Evolutionary conservation across 441 rosid genomes (phyloP).

Genomic region (Croton setiger): DNA sequence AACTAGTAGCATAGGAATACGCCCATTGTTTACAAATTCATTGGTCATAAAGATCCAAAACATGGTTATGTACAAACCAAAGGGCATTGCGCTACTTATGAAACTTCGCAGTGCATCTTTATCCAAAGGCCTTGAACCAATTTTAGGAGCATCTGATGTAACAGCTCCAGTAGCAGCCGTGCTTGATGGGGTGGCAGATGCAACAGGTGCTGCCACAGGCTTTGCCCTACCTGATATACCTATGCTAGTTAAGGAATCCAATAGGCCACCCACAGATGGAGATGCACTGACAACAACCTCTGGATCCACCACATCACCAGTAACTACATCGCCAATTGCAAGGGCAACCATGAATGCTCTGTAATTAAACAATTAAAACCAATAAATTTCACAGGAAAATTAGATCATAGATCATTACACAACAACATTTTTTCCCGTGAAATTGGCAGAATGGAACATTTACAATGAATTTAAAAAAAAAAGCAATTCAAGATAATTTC

Average conservation of each 20-base stretch:
- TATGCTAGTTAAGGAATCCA: constrained; percentile 90
- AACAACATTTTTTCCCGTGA: not conserved
- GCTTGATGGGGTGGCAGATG: constrained; percentile 58
- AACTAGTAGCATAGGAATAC: constrained; percentile 11
- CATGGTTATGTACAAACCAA: constrained; percentile 60
- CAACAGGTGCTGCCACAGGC: constrained; percentile 76
- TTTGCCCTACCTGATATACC: constrained; percentile 82
- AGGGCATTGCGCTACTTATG: constrained; percentile 79
- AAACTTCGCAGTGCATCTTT: constrained; percentile 75
- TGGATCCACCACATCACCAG: constrained; percentile 78
- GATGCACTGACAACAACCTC: constrained; percentile 73
- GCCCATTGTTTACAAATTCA: constrained; percentile 18
- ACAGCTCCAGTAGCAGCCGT: constrained; percentile 46
- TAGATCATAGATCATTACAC: not conserved
- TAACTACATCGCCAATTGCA: constrained; percentile 72
- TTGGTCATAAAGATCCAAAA: constrained; percentile 22
- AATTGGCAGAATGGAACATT: not conserved
- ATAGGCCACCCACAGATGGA: constrained; percentile 89
- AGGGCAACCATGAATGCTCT: constrained; percentile 93
- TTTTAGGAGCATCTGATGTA: constrained; percentile 64
- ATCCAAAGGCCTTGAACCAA: constrained; percentile 71
- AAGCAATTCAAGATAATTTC: not conserved
- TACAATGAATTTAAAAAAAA: not conserved
- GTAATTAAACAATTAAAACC: constrained; percentile 19
- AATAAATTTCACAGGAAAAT: not conserved